Evolutionary conservation across 2,329 filamentous ascomycete species (phyloP).

Genomic region (Diaporthe citrichinensis): DNA sequence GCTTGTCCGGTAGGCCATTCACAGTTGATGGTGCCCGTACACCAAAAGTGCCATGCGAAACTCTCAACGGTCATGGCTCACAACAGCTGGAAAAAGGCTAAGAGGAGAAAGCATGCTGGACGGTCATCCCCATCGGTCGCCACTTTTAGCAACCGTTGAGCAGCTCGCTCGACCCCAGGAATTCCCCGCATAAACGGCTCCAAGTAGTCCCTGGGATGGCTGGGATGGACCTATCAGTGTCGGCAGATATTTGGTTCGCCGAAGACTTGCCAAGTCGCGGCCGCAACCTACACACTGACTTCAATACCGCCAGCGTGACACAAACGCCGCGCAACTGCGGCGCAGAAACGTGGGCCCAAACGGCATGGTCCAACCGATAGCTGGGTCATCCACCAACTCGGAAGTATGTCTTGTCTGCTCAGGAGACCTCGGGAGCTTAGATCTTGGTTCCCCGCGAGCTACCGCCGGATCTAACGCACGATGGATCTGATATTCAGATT

Average conservation of each 20-base stretch:
- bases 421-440: constrained; percentile 18
- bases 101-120: background rate
- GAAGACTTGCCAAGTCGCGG: constrained; percentile 19
- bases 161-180: constrained; percentile 1
- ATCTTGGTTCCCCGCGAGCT: constrained; percentile 18
- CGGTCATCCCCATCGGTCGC: constrained; percentile 9
- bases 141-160: constrained; percentile 35
- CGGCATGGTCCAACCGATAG: background rate
- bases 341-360: constrained; percentile 1
- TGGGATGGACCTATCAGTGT: constrained; percentile 5
- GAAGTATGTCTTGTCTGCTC: constrained; percentile 4
- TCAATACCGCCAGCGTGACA: constrained; percentile 16
- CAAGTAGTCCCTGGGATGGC: constrained; percentile 31
- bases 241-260: constrained; percentile 41
- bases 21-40: background rate
- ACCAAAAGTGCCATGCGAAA: constrained; percentile 24
- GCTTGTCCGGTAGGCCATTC: background rate
- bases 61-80: constrained; percentile 22
- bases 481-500: constrained; percentile 23
- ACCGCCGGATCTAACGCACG: constrained; percentile 16
- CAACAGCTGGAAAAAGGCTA: constrained; percentile 11
- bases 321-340: constrained; percentile 13
- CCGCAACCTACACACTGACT: constrained; percentile 16
- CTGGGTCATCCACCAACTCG: background rate
- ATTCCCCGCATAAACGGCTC: constrained; percentile 41